Conservation (phyloP, 345 rosid genomes). For the Populus ilicifolia region DNA sequence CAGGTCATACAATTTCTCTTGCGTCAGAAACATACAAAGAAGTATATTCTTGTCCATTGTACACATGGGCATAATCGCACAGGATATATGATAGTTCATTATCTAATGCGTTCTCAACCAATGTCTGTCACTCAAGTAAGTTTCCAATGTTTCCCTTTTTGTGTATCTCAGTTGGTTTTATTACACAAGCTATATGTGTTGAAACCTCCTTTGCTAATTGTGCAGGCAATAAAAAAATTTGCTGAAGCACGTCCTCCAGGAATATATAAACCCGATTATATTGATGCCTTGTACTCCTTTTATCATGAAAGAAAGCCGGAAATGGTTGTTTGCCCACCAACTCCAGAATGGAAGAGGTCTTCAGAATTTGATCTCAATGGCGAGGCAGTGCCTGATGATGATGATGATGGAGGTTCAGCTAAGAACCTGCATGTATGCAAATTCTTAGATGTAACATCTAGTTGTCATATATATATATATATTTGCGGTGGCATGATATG, state of each 20-base stretch:
- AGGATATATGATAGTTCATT: slow-evolving; percentile 93
- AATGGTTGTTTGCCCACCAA: slow-evolving; percentile 60
- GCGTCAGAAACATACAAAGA: slow-evolving; percentile 76
- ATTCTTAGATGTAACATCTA: slow-evolving; percentile 15
- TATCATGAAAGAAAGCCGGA: slow-evolving; percentile 93
- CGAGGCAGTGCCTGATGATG: slow-evolving; percentile 77
- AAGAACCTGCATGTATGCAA: slow-evolving; percentile 43
- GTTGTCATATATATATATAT: background rate
- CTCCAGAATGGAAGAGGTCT: slow-evolving; percentile 98
- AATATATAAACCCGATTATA: slow-evolving; percentile 87
- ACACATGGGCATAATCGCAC: slow-evolving; percentile 99
- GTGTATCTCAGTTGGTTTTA: slow-evolving; percentile 6
- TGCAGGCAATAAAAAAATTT: slow-evolving; percentile 78
- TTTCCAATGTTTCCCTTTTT: background rate
- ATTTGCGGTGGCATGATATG: background rate
- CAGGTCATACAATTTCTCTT: slow-evolving; percentile 73
- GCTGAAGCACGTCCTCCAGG: slow-evolving; percentile 96
- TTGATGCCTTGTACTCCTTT: slow-evolving; percentile 72
- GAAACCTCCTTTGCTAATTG: slow-evolving; percentile 12
- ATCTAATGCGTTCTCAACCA: slow-evolving; percentile 74
- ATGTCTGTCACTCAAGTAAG: slow-evolving; percentile 82
- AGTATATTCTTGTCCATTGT: slow-evolving; percentile 88
- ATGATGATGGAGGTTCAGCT: slow-evolving; percentile 55
- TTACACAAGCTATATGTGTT: background rate
- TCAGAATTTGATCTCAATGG: slow-evolving; percentile 95